A percentile compares a stretch with the other conserved stretches of the same genome.
Conservation (phyloP, 2,329 filamentous ascomycete genomes). For the Stachybotrys chartarum region DNA sequence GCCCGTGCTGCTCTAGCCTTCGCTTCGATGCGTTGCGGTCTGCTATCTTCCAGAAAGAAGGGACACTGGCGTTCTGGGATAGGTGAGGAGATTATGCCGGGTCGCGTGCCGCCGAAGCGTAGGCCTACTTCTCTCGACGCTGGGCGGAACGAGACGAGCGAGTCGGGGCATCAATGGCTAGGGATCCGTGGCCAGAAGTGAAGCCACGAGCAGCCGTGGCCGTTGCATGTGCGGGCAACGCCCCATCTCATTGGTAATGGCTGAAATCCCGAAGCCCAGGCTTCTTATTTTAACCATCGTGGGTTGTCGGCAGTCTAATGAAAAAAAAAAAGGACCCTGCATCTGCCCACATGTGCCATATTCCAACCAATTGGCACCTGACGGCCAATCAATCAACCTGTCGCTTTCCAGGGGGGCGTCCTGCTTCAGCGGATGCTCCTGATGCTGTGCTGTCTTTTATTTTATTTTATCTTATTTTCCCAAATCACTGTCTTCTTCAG, state of each 20-base stretch:
- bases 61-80: not conserved
- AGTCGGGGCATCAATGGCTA: not conserved
- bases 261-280: not conserved
- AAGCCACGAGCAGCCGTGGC: not conserved
- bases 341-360: not conserved
- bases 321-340: not conserved
- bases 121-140: too few relatives aligned
- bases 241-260: slow-evolving; percentile 8
- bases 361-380: not conserved
- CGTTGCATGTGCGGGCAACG: slow-evolving; percentile 7
- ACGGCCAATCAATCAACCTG: not conserved
- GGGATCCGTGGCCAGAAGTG: not conserved
- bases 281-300: not conserved
- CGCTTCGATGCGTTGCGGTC: not conserved
- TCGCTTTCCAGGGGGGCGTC: not conserved
- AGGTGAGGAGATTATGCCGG: not conserved
- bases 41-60: not conserved
- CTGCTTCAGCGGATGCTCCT: too few relatives aligned
- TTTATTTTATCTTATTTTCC: too few relatives aligned
- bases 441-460: too few relatives aligned
- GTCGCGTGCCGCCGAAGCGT: not conserved
- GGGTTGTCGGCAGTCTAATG: not conserved
- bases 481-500: too few relatives aligned
- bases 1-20: not conserved
- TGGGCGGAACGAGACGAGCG: not conserved